Percentiles rank a stretch among this genome's conserved stretches.
Conservation (phyloP, 2,329 filamentous ascomycete species). For the Microascus cirrosus region DNA sequence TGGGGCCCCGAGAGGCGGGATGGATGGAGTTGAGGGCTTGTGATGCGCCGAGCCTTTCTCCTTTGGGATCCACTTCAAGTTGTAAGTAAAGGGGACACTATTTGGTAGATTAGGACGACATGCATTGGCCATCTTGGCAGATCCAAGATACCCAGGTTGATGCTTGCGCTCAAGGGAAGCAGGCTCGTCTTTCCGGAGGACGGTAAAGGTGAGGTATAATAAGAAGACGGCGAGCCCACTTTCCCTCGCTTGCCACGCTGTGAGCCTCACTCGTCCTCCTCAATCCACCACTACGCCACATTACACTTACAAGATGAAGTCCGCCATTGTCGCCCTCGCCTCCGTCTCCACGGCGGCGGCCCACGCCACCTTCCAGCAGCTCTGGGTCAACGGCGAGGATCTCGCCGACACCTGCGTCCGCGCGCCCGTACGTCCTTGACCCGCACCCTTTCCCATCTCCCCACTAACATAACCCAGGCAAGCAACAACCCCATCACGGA, state of each 20-base stretch:
- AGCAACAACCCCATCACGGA: constrained; percentile 40
- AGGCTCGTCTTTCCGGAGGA: neutral
- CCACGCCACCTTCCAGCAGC: constrained; percentile 39
- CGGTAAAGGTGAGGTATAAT: neutral
- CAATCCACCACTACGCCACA: neutral
- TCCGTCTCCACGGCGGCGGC: constrained; percentile 17
- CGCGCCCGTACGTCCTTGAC: constrained; percentile 8
- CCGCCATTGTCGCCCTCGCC: neutral
- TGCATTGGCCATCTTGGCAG: neutral
- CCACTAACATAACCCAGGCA: constrained; percentile 11
- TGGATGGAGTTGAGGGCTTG: neutral
- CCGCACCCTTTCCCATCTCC: too few relatives aligned
- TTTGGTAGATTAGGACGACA: neutral
- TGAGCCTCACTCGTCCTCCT: neutral
- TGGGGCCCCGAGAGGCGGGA: neutral
- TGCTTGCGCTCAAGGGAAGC: neutral
- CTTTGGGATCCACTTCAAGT: neutral
- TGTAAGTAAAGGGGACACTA: neutral
- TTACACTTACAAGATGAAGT: constrained; percentile 1
- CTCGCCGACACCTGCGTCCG: constrained; percentile 10
- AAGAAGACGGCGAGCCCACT: neutral
- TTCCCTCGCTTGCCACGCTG: neutral
- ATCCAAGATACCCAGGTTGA: neutral
- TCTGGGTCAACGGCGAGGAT: constrained; percentile 31
- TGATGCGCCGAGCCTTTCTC: constrained; percentile 1